Base-by-base conservation (phyloP, 2,329 filamentous ascomycete species). In the Verticillium tricorpus region DNA sequence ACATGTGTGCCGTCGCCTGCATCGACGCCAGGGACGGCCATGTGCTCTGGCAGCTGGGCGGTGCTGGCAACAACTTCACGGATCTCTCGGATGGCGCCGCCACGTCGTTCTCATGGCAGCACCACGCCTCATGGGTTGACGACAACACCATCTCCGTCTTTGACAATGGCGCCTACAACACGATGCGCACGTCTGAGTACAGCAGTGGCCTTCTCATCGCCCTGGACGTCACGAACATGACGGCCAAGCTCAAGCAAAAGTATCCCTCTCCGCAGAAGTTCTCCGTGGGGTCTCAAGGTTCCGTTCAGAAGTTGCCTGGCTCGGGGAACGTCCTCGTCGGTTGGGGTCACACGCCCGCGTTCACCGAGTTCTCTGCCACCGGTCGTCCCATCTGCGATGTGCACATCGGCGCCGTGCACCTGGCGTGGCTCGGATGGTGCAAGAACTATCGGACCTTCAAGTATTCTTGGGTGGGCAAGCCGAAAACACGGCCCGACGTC, bases 401-500 rank as follows among this genome's bases (percentile, higher is more conserved):
- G 1, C 81, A 82, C 65, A 74, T 85, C 22, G 76, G 74, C 57
- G 70, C 72, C 1, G 67, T 78, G 67, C 56, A 68, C 61, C 60
- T 78, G 63, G 77, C 82, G 3, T 77, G 45, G 19, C n/a, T 52
- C 19, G 45, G 45, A 8, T 52, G 45, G 45, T 52, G 45, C 45
- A 52, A 81, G 67, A 84, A 80, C 61, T 88, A 87, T 67, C 79
- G 84, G 31, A 79, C 78, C 12, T 82, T 81, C 70, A 83, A 83
- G 67, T 80, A 76, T 65, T 73, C 79, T 58, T 88, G 84, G 84
- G 76, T 77, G 2, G 82, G 80, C 1, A 70, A 74, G n/a, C 82
- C 83, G 8, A 52, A 52, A 19, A 52, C 45, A 11, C 45, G 45
- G 19, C 45, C 45, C 4, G 19, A n/a, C 12, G 45, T 25, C 9